Base-by-base conservation (phyloP, 164 flowering plant species). In the Tetrastigma voinierianum region DNA sequence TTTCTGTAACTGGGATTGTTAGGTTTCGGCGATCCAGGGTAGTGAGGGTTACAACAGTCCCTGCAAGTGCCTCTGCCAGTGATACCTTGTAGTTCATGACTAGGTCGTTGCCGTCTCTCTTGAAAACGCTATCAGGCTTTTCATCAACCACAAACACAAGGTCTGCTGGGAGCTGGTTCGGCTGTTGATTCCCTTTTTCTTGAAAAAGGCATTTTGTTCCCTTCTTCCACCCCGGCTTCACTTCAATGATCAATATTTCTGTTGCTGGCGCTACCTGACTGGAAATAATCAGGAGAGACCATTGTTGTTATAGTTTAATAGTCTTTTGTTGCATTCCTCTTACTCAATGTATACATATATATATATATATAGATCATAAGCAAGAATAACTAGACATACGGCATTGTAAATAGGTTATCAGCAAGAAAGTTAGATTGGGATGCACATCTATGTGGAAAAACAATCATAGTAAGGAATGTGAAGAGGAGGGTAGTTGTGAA, bases 181-280 rank as follows among this genome's bases (percentile, higher is more conserved):
- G 75, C 40, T 80, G 84, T 81, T 86, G 83, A 21, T 87, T 85
- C 24, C 92, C 92, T 74, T 87, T 87, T 32, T 86, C 90, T 16
- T 80, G 85, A 70, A 87, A 87, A 0, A 88, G 86, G 44, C 86
- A 82, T 69, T 87, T 87, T 47, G 92, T 87, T 46, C 89, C 92
- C 51, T 83, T 85, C 70, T 85, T 87, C 92, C 92, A 87, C 15
- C 92, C 92, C 0, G 92, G 92, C 73, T 81, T 82, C 70, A 83
- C 78, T 9, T 83, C 92, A 12, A 87, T 87, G 45, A 86, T 79
- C 47, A 87, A 65, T 49, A 86, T 81, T 72, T 87, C 92, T 1
- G 81, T 63, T 67, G 83, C 86, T 21, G 80, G 73, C 12, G 18
- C 66, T 55, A 76, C 61, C 12, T 72, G 65, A 32, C 83, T 78